Percentiles rank a stretch among this genome's conserved stretches.
phyloP scores from a whole-genome alignment of 1,139 yeast genomes.

The Zygoascus sp. region DNA sequence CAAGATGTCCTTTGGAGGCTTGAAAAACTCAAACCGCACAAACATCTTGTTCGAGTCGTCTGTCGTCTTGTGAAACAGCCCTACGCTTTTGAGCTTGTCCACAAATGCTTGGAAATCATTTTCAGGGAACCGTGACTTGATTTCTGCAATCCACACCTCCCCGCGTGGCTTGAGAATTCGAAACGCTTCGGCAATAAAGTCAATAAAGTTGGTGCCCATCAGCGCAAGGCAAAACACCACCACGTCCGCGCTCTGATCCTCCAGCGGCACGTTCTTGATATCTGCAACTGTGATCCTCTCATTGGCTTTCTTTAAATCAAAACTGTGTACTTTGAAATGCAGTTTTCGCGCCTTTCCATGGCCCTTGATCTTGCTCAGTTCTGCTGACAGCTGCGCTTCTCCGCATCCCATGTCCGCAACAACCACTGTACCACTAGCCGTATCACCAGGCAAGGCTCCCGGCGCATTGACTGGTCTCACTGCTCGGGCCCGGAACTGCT shows the following conservation, averaged over 20 bases:
- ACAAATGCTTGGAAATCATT: conserved; percentile 61
- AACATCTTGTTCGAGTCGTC: conserved; percentile 92
- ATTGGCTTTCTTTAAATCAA: conserved; percentile 83
- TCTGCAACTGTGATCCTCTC: conserved; percentile 93
- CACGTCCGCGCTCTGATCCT: conserved; percentile 70
- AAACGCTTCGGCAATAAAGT: conserved; percentile 84
- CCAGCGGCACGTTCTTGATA: conserved; percentile 81
- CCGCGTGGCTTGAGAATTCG: conserved; percentile 86
- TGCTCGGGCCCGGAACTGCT: conserved; percentile 59
- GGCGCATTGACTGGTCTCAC: conserved; percentile 80
- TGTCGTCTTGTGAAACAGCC: conserved; percentile 83
- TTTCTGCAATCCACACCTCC: conserved; percentile 96
- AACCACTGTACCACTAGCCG: conserved; percentile 46
- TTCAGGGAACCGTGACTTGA: conserved; percentile 82
- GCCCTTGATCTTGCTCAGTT: conserved; percentile 42
- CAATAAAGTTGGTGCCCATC: conserved; percentile 96
- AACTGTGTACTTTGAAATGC: conserved; percentile 67
- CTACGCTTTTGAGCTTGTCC: conserved; percentile 66
- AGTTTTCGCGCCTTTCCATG: conserved; percentile 31
- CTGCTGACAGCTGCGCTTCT: conserved; percentile 79
- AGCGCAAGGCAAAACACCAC: conserved; percentile 89
- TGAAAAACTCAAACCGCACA: conserved; percentile 87
- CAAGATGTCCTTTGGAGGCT: conserved; percentile 69
- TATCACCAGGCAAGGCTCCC: conserved; percentile 71
- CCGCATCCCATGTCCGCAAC: conserved; percentile 99